Percentiles rank a stretch among this genome's conserved stretches.
Conservation (phyloP, 257 asterid species). For the Linaria vulgaris region DNA sequence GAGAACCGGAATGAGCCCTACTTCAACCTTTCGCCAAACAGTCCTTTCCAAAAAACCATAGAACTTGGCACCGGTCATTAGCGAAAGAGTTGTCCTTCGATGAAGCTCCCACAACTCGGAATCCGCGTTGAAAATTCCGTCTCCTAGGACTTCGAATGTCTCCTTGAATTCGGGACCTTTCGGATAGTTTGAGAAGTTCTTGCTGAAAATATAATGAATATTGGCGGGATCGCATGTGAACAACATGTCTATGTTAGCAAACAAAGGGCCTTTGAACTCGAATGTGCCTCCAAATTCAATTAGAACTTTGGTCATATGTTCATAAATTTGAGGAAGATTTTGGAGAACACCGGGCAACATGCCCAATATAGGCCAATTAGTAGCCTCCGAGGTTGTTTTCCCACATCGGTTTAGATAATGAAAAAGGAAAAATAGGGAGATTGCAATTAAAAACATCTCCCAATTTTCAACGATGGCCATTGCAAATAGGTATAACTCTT, state of each 20-base stretch:
- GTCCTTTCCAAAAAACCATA: slow-evolving; percentile 11
- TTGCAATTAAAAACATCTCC: no score
- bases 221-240: slow-evolving; percentile 51
- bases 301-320: slow-evolving; percentile 15
- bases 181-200: slow-evolving; percentile 42
- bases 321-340: not conserved
- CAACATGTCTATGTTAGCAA: slow-evolving; percentile 35
- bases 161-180: slow-evolving; percentile 45
- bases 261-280: slow-evolving; percentile 33
- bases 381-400: not conserved
- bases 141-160: slow-evolving; percentile 46
- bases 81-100: slow-evolving; percentile 28
- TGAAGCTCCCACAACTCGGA: slow-evolving; percentile 47
- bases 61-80: slow-evolving; percentile 25
- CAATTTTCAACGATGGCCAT: no score
- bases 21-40: slow-evolving; percentile 36
- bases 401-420: not conserved
- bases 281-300: slow-evolving; percentile 34
- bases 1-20: slow-evolving; percentile 39
- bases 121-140: slow-evolving; percentile 50
- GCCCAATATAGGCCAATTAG: not conserved
- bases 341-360: not conserved
- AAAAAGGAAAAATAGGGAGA: not conserved
- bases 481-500: no score
- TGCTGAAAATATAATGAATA: slow-evolving; percentile 46